Conservation (phyloP, 2,329 filamentous ascomycete species). For the Beauveria sp. region DNA sequence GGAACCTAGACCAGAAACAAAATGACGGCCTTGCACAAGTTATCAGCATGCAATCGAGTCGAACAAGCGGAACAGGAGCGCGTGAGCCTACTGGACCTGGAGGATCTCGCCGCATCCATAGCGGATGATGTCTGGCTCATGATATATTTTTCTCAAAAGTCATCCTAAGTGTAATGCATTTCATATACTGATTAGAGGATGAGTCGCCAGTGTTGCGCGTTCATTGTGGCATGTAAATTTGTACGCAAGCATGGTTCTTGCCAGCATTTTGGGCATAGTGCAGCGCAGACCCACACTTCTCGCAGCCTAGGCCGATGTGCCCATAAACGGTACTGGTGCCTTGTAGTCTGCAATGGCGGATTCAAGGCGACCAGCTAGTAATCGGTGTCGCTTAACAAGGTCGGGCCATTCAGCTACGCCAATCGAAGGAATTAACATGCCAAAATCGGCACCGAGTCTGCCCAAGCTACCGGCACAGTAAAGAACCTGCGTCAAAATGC, state of each 20-base stretch:
- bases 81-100: conserved; percentile 6
- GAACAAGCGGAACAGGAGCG: too few relatives aligned
- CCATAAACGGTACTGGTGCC: conserved; percentile 4
- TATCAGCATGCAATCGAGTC: neutral
- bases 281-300: neutral
- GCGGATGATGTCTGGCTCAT: conserved; percentile 3
- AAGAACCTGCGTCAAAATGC: conserved; percentile 81
- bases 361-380: conserved; percentile 73
- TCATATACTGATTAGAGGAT: neutral
- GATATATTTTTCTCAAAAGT: neutral
- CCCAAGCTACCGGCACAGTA: conserved; percentile 91
- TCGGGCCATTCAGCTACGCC: conserved; percentile 73
- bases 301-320: conserved; percentile 5
- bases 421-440: conserved; percentile 64
- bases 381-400: conserved; percentile 78
- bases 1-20: conserved; percentile 78
- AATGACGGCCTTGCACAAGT: conserved; percentile 61
- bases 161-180: neutral
- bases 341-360: conserved; percentile 51
- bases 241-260: neutral
- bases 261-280: neutral
- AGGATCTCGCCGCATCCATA: neutral
- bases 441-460: conserved; percentile 85
- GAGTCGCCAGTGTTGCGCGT: neutral
- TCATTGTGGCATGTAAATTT: neutral